Conservation (phyloP, 2,329 filamentous ascomycete genomes). For the Fusarium irregulare region DNA sequence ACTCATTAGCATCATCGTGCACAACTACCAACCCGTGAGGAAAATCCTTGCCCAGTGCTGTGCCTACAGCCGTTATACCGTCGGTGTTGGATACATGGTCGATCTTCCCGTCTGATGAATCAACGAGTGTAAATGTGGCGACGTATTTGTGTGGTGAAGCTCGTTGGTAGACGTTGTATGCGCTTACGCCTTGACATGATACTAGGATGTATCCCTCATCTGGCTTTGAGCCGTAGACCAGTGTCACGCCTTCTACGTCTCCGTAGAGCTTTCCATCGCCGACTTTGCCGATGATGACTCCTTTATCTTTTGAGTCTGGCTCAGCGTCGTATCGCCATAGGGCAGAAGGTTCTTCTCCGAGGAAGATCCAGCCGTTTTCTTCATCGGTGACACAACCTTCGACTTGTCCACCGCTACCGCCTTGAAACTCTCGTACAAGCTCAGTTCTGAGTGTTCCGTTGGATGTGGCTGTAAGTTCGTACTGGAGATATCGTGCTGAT, state of each 20-base stretch:
- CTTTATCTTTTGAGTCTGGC: conserved; percentile 54
- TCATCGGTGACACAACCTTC: conserved; percentile 66
- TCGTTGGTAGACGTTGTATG: conserved; percentile 63
- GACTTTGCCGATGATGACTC: conserved; percentile 54
- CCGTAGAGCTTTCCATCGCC: conserved; percentile 61
- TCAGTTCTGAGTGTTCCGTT: conserved; percentile 57
- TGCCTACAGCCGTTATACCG: conserved; percentile 60
- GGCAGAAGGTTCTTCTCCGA: conserved; percentile 64
- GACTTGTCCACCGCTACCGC: conserved; percentile 63
- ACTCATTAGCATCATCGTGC: conserved; percentile 65
- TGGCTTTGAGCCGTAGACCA: conserved; percentile 58
- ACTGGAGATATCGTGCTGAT: conserved; percentile 64
- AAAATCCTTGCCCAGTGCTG: conserved; percentile 55
- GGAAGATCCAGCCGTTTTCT: conserved; percentile 61
- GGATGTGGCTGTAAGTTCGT: conserved; percentile 57
- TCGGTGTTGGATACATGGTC: conserved; percentile 66
- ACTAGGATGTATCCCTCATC: conserved; percentile 62
- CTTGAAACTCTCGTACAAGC: conserved; percentile 63
- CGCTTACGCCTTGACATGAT: conserved; percentile 64
- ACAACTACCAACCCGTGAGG: conserved; percentile 60
- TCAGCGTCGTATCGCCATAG: conserved; percentile 66
- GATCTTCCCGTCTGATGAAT: conserved; percentile 55
- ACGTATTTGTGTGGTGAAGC: conserved; percentile 62
- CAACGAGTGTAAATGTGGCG: conserved; percentile 60
- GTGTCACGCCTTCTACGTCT: conserved; percentile 65